These are phyloP conservation scores for Rhodotorula sp. DNA, from an alignment of 1,284 basidiomycete species.

Conservation along the genomic window DNA sequence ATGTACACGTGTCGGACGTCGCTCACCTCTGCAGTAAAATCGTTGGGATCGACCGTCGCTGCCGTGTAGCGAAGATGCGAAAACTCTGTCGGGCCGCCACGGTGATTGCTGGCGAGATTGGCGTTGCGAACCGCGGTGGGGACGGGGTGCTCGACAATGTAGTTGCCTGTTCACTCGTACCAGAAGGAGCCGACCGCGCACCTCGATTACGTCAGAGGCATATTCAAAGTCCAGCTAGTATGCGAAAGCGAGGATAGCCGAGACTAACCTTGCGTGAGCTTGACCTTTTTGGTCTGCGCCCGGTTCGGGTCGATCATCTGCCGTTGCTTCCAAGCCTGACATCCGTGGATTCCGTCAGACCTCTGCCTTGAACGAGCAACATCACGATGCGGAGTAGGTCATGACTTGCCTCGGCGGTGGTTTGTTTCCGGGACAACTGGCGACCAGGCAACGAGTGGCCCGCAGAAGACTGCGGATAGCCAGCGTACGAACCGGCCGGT, in stretches of 20 bases:
- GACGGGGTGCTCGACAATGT: slow-evolving; percentile 68
- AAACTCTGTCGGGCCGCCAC: slow-evolving; percentile 71
- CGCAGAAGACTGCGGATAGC: neutral
- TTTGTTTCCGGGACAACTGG: slow-evolving; percentile 23
- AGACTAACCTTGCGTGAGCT: slow-evolving; percentile 65
- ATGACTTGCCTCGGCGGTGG: slow-evolving; percentile 26
- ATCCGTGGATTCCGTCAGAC: neutral
- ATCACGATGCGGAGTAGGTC: neutral
- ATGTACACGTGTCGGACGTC: no score
- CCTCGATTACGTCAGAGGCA: neutral
- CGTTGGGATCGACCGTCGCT: slow-evolving; percentile 91
- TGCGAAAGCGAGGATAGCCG: neutral
- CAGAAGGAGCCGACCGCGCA: neutral
- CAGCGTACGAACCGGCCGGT: slow-evolving; percentile 12
- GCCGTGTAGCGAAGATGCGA: slow-evolving; percentile 86
- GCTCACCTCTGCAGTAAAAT: slow-evolving; percentile 65
- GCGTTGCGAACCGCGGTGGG: slow-evolving; percentile 57
- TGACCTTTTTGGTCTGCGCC: slow-evolving; percentile 68
- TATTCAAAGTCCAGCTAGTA: neutral
- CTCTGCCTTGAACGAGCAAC: no score
- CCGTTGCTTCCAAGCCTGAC: slow-evolving; percentile 42
- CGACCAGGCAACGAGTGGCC: neutral
- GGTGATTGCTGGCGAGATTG: slow-evolving; percentile 33
- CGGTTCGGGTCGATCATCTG: slow-evolving; percentile 47
- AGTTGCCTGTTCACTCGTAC: slow-evolving; percentile 62